Conservation (phyloP, 2,329 filamentous ascomycete genomes). For the Trichoderma simmonsii region DNA sequence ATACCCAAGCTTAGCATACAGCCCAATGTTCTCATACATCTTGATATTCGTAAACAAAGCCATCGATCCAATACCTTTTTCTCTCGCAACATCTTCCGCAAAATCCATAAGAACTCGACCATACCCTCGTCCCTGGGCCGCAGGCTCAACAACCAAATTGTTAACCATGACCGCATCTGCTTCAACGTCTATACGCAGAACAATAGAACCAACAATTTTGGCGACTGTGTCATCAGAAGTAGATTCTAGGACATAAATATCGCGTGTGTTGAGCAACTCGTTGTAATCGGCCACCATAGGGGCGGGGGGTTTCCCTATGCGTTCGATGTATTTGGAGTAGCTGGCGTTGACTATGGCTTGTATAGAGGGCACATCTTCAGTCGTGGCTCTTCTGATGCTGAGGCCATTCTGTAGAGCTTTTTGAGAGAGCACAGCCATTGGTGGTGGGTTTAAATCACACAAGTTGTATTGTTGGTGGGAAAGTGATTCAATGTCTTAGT, state of each 20-base stretch:
- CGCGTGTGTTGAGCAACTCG: conserved; percentile 26
- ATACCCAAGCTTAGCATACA: conserved; percentile 34
- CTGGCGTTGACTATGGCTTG: conserved; percentile 30
- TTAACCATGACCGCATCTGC: conserved; percentile 25
- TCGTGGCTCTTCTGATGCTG: background rate
- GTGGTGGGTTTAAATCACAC: background rate
- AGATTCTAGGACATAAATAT: conserved; percentile 22
- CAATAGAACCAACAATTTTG: conserved; percentile 23
- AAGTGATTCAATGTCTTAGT: background rate
- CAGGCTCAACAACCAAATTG: conserved; percentile 30
- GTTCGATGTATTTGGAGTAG: conserved; percentile 35
- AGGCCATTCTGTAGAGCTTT: background rate
- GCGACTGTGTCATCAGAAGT: background rate
- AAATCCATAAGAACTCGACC: conserved; percentile 33
- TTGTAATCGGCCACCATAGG: conserved; percentile 37
- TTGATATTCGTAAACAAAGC: conserved; percentile 35
- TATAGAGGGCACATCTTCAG: conserved; percentile 21
- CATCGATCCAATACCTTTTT: conserved; percentile 24
- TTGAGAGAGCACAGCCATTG: background rate
- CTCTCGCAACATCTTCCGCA: conserved; percentile 29
- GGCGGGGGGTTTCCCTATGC: conserved; percentile 35
- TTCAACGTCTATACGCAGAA: conserved; percentile 24
- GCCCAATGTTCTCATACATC: conserved; percentile 34
- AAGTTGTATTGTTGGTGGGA: background rate
- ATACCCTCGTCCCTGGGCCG: conserved; percentile 32